Conservation (phyloP, 169 alveolate genomes). For the Plasmodium coatneyi region DNA sequence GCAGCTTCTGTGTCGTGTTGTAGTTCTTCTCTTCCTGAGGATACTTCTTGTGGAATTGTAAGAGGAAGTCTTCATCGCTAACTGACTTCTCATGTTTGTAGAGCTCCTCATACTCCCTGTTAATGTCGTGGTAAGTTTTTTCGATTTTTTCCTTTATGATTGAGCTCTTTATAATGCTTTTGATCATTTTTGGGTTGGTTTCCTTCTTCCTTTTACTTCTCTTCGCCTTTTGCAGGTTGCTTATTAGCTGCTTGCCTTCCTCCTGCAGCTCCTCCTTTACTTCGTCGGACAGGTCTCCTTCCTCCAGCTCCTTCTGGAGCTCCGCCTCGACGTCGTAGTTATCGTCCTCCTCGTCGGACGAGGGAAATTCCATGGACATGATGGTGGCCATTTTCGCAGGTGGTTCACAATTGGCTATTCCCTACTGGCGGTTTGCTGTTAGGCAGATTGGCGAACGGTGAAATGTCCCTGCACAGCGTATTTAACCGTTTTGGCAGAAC, state of each 20-base stretch:
- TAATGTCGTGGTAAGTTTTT: constrained; percentile 43
- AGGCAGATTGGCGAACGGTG: not conserved
- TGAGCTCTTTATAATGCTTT: constrained; percentile 16
- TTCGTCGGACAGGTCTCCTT: constrained; percentile 27
- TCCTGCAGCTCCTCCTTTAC: constrained; percentile 10
- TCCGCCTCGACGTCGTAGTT: constrained; percentile 50
- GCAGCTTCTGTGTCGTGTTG: constrained; percentile 21
- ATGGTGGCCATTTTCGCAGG: constrained; percentile 34
- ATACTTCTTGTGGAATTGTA: constrained; percentile 58
- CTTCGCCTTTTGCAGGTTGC: not conserved
- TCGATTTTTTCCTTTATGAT: constrained; percentile 66
- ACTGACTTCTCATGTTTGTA: constrained; percentile 37
- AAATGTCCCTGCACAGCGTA: not conserved
- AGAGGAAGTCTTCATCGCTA: constrained; percentile 30
- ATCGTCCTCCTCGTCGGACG: constrained; percentile 66
- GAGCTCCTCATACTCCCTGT: constrained; percentile 37
- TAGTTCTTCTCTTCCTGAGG: constrained; percentile 46
- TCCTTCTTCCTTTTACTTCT: constrained; percentile 1
- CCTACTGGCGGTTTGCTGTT: too few relatives aligned
- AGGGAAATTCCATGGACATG: constrained; percentile 52
- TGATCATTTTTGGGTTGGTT: not conserved
- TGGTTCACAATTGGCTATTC: not conserved
- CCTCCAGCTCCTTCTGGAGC: constrained; percentile 4
- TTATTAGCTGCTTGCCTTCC: not conserved
- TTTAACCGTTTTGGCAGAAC: not conserved